phyloP scores from a whole-genome alignment of 768 basidiomycete species.

The Leccinum subgranulosum region DNA sequence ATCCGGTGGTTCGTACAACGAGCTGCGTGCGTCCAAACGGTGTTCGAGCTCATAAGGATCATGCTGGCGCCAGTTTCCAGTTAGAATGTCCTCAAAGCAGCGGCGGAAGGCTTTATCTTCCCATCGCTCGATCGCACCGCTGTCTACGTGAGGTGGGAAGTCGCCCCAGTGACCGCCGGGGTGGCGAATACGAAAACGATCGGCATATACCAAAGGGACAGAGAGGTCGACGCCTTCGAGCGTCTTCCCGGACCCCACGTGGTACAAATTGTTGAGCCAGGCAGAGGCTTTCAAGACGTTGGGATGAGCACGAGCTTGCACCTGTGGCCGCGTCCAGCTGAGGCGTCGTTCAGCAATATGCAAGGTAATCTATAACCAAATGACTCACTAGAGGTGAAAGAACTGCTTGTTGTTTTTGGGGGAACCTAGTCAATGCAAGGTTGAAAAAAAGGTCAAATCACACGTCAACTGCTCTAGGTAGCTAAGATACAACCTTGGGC shows the following conservation, averaged over 20 bases:
- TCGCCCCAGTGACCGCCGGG: slow-evolving; percentile 56
- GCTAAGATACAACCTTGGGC: slow-evolving; percentile 42
- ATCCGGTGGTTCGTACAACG: slow-evolving; percentile 56
- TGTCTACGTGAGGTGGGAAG: slow-evolving; percentile 54
- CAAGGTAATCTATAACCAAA: not conserved
- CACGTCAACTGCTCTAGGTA: not conserved
- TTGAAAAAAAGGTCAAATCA: not conserved
- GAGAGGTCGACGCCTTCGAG: slow-evolving; percentile 57
- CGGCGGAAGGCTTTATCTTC: slow-evolving; percentile 56
- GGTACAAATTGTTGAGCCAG: slow-evolving; percentile 66
- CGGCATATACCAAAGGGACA: slow-evolving; percentile 66
- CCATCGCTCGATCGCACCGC: slow-evolving; percentile 74
- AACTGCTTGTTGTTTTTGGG: slow-evolving; percentile 64
- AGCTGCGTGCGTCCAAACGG: slow-evolving; percentile 57
- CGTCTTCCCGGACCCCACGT: slow-evolving; percentile 34
- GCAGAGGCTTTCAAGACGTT: slow-evolving; percentile 54
- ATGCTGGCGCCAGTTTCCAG: slow-evolving; percentile 59
- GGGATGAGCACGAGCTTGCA: slow-evolving; percentile 67
- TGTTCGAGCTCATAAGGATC: slow-evolving; percentile 64
- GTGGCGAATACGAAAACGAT: slow-evolving; percentile 70
- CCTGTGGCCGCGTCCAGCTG: slow-evolving; percentile 53
- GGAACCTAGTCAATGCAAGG: slow-evolving; percentile 35
- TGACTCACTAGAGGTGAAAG: slow-evolving; percentile 64
- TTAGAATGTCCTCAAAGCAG: slow-evolving; percentile 61
- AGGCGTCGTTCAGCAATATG: not conserved